Evolutionary conservation across 768 basidiomycete species (phyloP).

Genomic region (Macrolepiota fuliginosa): DNA sequence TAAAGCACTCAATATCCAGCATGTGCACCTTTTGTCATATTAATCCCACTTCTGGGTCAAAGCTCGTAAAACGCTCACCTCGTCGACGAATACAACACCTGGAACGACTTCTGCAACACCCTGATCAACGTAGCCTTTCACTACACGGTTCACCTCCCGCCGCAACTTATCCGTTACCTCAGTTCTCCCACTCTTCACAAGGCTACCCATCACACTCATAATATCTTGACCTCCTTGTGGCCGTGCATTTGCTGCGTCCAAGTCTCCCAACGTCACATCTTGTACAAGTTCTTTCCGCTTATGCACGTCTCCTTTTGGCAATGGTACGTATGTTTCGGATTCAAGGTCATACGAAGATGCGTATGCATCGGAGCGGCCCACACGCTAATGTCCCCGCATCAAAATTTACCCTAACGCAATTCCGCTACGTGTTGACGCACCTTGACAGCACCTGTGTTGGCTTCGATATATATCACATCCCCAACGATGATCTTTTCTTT

Average conservation of each 20-base stretch:
- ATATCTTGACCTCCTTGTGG: conserved; percentile 98
- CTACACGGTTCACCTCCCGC: conserved; percentile 95
- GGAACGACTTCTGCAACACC: conserved; percentile 98
- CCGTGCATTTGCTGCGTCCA: conserved; percentile 94
- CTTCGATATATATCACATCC: conserved; percentile 95
- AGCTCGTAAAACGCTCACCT: conserved; percentile 52
- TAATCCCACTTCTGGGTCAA: neutral
- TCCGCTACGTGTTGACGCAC: conserved; percentile 35
- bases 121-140: conserved; percentile 96
- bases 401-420: conserved; percentile 7
- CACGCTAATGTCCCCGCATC: conserved; percentile 52
- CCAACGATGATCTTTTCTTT: conserved; percentile 97
- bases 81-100: conserved; percentile 97
- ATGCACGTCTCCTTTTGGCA: conserved; percentile 96
- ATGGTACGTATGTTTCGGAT: conserved; percentile 96
- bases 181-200: conserved; percentile 91
- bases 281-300: conserved; percentile 95
- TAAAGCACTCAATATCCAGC: conserved; percentile 99
- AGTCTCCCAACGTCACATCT: conserved; percentile 91
- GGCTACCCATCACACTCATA: conserved; percentile 93
- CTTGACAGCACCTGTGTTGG: conserved; percentile 93
- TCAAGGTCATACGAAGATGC: conserved; percentile 97
- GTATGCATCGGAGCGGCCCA: conserved; percentile 96
- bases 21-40: conserved; percentile 79
- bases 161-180: conserved; percentile 97